A percentile compares a stretch with the other conserved stretches of the same genome.
Evolutionary conservation across 1,284 basidiomycete genomes (phyloP).

Genomic region (Sporisorium scitamineum): DNA sequence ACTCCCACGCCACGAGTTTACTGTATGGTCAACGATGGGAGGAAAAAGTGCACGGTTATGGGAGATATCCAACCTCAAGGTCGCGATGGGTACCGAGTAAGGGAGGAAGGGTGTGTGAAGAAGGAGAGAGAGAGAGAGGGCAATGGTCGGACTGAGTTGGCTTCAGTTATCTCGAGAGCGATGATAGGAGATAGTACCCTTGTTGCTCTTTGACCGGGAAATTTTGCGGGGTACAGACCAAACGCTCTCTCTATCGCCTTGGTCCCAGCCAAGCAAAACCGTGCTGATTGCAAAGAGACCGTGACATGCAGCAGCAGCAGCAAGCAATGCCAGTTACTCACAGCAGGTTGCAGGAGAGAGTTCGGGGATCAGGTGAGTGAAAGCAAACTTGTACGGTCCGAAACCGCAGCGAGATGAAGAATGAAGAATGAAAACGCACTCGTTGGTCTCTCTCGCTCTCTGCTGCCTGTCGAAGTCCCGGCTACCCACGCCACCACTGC

Average conservation of each 20-base stretch:
- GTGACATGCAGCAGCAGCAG: background rate
- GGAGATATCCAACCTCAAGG: no score
- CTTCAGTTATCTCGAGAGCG: constrained; percentile 8
- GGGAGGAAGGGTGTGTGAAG: background rate
- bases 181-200: constrained; percentile 37
- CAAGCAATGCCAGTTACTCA: no score
- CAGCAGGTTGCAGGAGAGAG: no score
- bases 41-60: background rate
- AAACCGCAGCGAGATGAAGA: background rate
- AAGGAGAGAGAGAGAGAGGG: background rate
- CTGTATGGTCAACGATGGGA: background rate
- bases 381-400: background rate
- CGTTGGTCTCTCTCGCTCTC: background rate
- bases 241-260: background rate
- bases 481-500: constrained; percentile 1
- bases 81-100: no score
- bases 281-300: constrained; percentile 2
- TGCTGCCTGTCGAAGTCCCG: background rate
- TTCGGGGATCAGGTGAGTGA: no score
- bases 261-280: background rate
- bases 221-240: constrained; percentile 11
- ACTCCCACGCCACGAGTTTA: constrained; percentile 1
- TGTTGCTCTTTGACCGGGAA: background rate
- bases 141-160: background rate
- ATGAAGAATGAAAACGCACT: background rate